Percentiles rank a stretch among this genome's conserved stretches.
Conservation (phyloP, 768 basidiomycete genomes). For the Trametes cubensis region DNA sequence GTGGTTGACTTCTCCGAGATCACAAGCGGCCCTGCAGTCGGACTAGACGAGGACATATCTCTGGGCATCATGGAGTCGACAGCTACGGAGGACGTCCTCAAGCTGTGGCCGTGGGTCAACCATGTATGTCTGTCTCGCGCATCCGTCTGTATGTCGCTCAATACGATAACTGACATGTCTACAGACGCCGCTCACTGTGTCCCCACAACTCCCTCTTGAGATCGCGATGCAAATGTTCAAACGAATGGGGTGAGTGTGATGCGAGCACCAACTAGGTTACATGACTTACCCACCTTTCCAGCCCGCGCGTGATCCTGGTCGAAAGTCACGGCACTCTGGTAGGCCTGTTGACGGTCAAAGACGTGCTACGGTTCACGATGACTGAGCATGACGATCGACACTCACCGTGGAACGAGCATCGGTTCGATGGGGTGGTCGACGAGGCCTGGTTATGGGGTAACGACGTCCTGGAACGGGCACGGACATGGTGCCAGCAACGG, state of each 20-base stretch:
- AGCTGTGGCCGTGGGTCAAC: conserved; percentile 92
- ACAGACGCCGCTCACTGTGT: conserved; percentile 93
- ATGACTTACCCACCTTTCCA: conserved; percentile 35
- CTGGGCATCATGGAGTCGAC: conserved; percentile 66
- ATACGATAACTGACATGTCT: neutral
- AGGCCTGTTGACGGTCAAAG: conserved; percentile 94
- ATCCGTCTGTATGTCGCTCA: neutral
- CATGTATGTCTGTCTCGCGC: conserved; percentile 56
- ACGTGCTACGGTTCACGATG: conserved; percentile 85
- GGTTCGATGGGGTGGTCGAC: conserved; percentile 33
- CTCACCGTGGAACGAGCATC: conserved; percentile 32
- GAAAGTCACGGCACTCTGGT: conserved; percentile 80
- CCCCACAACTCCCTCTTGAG: conserved; percentile 89
- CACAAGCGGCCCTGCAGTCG: conserved; percentile 52
- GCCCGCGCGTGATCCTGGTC: conserved; percentile 95
- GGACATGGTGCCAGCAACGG: conserved; percentile 19
- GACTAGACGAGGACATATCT: conserved; percentile 69
- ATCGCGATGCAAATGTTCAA: conserved; percentile 98
- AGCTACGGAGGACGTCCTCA: conserved; percentile 57
- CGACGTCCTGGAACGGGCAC: conserved; percentile 10
- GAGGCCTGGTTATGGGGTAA: conserved; percentile 30
- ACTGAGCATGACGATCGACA: conserved; percentile 30
- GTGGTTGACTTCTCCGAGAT: conserved; percentile 46
- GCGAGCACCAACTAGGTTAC: neutral
- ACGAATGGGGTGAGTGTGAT: conserved; percentile 83